phyloP scores from a whole-genome alignment of 352 stramenopile species.

The Blastocystis sp. region DNA sequence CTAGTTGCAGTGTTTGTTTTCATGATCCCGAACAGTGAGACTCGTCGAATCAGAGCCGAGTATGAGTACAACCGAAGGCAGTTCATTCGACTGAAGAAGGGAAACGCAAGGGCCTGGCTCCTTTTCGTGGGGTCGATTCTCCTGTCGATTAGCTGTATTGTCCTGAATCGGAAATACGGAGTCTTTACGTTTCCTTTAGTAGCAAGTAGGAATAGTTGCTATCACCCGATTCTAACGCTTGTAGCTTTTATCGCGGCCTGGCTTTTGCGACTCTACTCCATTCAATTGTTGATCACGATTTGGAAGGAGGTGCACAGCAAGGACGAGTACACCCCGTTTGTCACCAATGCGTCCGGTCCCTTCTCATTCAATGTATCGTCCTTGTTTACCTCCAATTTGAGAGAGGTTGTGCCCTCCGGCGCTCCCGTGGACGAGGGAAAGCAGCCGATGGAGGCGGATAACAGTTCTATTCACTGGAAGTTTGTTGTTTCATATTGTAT shows the following conservation, averaged over 20 bases:
- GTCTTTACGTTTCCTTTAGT: slow-evolving; percentile 25
- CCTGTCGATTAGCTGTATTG: neutral
- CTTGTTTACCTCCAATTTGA: neutral
- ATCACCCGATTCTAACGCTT: slow-evolving; percentile 14
- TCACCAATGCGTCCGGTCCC: slow-evolving; percentile 20
- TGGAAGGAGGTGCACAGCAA: slow-evolving; percentile 60
- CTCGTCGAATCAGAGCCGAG: slow-evolving; percentile 22
- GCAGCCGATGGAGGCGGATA: neutral
- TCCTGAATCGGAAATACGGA: slow-evolving; percentile 16
- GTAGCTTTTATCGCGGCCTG: slow-evolving; percentile 34
- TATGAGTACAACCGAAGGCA: slow-evolving; percentile 56
- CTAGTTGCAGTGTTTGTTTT: slow-evolving; percentile 11
- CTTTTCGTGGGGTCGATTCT: neutral
- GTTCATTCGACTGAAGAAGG: slow-evolving; percentile 5
- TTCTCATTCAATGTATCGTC: neutral
- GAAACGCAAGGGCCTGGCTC: slow-evolving; percentile 10
- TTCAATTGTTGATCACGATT: slow-evolving; percentile 56
- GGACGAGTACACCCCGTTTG: slow-evolving; percentile 68
- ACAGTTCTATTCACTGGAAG: neutral
- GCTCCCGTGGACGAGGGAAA: neutral
- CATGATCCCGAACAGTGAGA: slow-evolving; percentile 70
- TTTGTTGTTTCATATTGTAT: neutral
- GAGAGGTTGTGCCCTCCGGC: neutral
- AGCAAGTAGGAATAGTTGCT: slow-evolving; percentile 15
- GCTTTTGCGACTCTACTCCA: slow-evolving; percentile 38